These are phyloP conservation scores for Fusarium oligoseptatum DNA, from an alignment of 2,329 filamentous ascomycete genomes.

Conservation along the genomic window DNA sequence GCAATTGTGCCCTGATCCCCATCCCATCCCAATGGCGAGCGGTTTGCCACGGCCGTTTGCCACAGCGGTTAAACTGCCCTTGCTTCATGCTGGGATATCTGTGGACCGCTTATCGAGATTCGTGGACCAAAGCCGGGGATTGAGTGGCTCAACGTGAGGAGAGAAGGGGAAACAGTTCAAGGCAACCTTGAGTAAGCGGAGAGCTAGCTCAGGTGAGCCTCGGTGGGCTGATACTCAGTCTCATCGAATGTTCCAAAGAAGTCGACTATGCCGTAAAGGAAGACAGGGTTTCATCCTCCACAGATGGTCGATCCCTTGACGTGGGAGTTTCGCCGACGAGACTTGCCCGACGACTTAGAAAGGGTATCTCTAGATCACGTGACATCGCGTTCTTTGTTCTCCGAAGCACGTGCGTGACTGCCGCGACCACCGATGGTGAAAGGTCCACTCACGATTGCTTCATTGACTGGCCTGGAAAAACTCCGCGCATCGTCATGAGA, in stretches of 20 bases:
- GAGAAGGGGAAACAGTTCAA: conserved; percentile 1
- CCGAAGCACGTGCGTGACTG: conserved; percentile 7
- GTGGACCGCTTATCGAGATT: conserved; percentile 37
- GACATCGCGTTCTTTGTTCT: conserved; percentile 19
- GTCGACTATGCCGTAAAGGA: conserved; percentile 12
- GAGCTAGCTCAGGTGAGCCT: conserved; percentile 26
- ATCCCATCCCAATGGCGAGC: neutral
- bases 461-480: conserved; percentile 28
- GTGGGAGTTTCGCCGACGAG: conserved; percentile 1
- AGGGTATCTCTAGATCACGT: conserved; percentile 31
- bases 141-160: conserved; percentile 10
- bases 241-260: conserved; percentile 38
- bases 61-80: conserved; percentile 24
- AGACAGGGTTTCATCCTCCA: conserved; percentile 7
- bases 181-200: conserved; percentile 6
- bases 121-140: conserved; percentile 15
- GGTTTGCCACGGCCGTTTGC: conserved; percentile 27
- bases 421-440: neutral
- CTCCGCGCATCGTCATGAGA: conserved; percentile 40
- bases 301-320: conserved; percentile 1
- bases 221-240: conserved; percentile 28
- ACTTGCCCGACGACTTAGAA: conserved; percentile 16
- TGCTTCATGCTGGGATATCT: conserved; percentile 20
- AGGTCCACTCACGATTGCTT: conserved; percentile 36
- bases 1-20: conserved; percentile 24